Conservation (phyloP, 208 protist genomes). For the Wallacemonas sp. region DNA sequence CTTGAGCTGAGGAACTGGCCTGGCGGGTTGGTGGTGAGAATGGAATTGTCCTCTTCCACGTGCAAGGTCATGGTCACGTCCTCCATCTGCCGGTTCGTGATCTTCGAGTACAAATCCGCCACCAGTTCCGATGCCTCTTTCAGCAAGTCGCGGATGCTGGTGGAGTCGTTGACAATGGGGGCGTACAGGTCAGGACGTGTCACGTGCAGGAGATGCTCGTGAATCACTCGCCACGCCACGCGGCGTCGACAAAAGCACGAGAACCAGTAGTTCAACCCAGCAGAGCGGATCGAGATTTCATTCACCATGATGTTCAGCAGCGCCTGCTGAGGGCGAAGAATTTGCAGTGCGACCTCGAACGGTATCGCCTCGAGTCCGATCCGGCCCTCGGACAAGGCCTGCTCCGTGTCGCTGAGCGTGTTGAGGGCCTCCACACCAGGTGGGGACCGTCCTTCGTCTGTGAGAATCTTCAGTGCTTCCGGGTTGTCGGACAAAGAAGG, state of each 20-base stretch:
- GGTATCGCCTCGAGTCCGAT: constrained; percentile 25
- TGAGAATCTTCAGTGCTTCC: background rate
- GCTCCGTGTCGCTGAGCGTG: constrained; percentile 38
- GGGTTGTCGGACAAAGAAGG: background rate
- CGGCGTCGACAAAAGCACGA: constrained; percentile 75
- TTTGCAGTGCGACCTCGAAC: constrained; percentile 48
- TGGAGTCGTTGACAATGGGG: constrained; percentile 46
- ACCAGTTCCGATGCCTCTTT: constrained; percentile 58
- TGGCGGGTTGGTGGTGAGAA: constrained; percentile 29
- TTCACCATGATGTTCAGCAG: constrained; percentile 82
- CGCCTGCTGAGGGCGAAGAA: constrained; percentile 68
- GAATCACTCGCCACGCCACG: constrained; percentile 82
- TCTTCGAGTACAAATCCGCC: constrained; percentile 54
- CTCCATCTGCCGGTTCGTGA: constrained; percentile 26
- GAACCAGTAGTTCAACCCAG: constrained; percentile 71
- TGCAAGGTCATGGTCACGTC: constrained; percentile 43
- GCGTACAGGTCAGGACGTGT: constrained; percentile 34
- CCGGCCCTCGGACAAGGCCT: constrained; percentile 24
- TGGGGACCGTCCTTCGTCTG: background rate
- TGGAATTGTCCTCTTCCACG: constrained; percentile 53
- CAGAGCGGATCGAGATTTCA: constrained; percentile 65
- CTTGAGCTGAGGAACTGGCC: constrained; percentile 56
- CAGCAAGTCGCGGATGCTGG: constrained; percentile 43
- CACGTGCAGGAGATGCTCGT: constrained; percentile 81
- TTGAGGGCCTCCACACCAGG: background rate